phyloP scores from a whole-genome alignment of 2,329 filamentous ascomycete species.

The Mycocentrospora acerina region DNA sequence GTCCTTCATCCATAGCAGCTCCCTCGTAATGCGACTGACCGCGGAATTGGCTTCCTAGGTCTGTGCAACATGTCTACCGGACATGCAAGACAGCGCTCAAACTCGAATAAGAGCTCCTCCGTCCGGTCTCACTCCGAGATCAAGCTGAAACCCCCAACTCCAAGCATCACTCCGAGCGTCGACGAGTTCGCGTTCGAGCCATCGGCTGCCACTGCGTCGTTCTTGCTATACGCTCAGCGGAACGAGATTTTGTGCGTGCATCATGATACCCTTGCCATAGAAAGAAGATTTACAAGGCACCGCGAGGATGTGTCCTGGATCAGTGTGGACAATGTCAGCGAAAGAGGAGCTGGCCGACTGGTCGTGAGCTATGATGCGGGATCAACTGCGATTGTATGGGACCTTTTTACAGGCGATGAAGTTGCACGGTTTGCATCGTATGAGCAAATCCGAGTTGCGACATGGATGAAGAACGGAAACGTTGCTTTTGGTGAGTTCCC shows the following conservation, averaged over 20 bases:
- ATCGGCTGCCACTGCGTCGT: constrained; percentile 85
- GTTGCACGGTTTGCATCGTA: constrained; percentile 91
- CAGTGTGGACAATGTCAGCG: constrained; percentile 87
- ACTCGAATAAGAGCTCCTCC: constrained; percentile 39
- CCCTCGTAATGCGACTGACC: constrained; percentile 39
- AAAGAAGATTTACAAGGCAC: constrained; percentile 82
- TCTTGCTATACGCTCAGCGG: constrained; percentile 86
- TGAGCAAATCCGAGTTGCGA: constrained; percentile 77
- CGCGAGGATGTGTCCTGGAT: constrained; percentile 80
- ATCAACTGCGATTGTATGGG: constrained; percentile 95
- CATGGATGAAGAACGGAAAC: constrained; percentile 97
- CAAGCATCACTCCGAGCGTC: constrained; percentile 48
- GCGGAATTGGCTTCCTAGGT: background rate
- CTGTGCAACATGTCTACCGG: constrained; percentile 48
- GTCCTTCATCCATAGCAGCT: constrained; percentile 30
- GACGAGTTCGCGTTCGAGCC: constrained; percentile 69
- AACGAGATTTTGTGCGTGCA: constrained; percentile 82
- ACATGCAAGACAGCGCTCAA: constrained; percentile 44
- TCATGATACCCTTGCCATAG: constrained; percentile 88
- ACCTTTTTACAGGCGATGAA: constrained; percentile 87
- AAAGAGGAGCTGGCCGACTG: constrained; percentile 77
- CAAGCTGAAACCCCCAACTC: constrained; percentile 45
- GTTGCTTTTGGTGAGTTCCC: constrained; percentile 83
- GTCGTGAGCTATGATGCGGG: constrained; percentile 92
- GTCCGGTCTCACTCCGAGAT: constrained; percentile 30